Evolutionary conservation across 306 rosid species (phyloP).

Genomic region (Styphnolobium japonicum): DNA sequence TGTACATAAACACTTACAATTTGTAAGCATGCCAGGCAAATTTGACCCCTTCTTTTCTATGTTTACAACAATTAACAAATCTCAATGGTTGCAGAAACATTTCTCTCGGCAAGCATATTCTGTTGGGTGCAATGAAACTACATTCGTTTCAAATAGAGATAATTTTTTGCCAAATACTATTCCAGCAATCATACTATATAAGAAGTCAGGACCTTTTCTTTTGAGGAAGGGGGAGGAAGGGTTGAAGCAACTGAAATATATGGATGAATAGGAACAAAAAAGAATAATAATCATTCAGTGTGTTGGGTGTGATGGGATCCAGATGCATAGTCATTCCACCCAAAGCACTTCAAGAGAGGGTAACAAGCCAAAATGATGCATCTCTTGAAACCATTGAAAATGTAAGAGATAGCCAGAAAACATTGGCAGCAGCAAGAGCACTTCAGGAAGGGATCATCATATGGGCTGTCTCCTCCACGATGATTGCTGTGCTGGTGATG

Average conservation of each 20-base stretch:
- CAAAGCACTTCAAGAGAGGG: constrained; percentile 1
- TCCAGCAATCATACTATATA: not conserved
- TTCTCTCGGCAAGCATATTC: not conserved
- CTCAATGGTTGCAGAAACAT: too few species aligned
- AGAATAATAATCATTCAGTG: not conserved
- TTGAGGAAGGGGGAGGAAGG: not conserved
- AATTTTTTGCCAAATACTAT: not conserved
- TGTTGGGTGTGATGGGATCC: not conserved
- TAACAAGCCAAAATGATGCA: not conserved
- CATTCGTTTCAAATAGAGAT: not conserved
- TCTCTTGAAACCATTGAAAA: not conserved
- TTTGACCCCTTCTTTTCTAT: too few species aligned
- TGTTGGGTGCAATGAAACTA: not conserved
- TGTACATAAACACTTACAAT: too few species aligned
- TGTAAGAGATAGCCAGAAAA: not conserved
- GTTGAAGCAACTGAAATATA: not conserved
- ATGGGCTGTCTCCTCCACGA: constrained; percentile 11
- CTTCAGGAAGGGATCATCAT: constrained; percentile 17
- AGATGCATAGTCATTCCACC: not conserved
- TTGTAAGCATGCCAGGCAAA: too few species aligned
- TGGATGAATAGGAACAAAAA: not conserved
- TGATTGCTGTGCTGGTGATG: not conserved
- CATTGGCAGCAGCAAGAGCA: constrained; percentile 13
- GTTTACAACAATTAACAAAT: too few species aligned
- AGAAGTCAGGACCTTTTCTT: not conserved